Evolutionary conservation across 192 early-diverging fungal species (phyloP).

Genomic region (Coemansia sp.): DNA sequence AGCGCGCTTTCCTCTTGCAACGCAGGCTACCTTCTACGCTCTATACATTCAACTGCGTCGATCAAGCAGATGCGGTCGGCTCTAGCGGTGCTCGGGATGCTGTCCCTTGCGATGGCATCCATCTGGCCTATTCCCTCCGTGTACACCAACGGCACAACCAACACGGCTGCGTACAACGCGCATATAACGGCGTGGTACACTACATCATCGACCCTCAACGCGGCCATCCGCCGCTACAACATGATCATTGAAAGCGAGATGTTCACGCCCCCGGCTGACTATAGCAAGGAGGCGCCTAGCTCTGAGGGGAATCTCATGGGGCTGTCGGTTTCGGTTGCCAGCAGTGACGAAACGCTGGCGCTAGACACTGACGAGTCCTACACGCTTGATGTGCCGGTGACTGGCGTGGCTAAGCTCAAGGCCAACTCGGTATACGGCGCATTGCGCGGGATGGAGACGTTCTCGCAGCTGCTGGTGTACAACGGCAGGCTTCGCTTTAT

Average conservation of each 20-base stretch:
- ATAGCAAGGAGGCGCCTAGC: slow-evolving; percentile 21
- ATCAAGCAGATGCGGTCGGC: slow-evolving; percentile 4
- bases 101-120: slow-evolving; percentile 23
- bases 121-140: slow-evolving; percentile 52
- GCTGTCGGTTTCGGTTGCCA: slow-evolving; percentile 55
- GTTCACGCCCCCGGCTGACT: slow-evolving; percentile 56
- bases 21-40: neutral
- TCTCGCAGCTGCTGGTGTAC: slow-evolving; percentile 65
- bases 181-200: slow-evolving; percentile 52
- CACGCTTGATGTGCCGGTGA: slow-evolving; percentile 61
- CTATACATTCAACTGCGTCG: neutral
- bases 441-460: slow-evolving; percentile 71
- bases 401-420: slow-evolving; percentile 58
- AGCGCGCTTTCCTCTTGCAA: no score
- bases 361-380: slow-evolving; percentile 75
- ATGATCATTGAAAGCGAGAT: slow-evolving; percentile 49
- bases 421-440: slow-evolving; percentile 70
- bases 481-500: slow-evolving; percentile 53
- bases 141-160: slow-evolving; percentile 30
- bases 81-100: slow-evolving; percentile 19
- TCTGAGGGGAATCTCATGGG: slow-evolving; percentile 26
- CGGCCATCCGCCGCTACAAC: slow-evolving; percentile 58
- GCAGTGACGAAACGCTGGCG: slow-evolving; percentile 53
- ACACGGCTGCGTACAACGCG: slow-evolving; percentile 36
- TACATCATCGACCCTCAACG: slow-evolving; percentile 49